Conservation (phyloP, 345 rosid genomes). For the Psidium friedrichsthalianum region DNA sequence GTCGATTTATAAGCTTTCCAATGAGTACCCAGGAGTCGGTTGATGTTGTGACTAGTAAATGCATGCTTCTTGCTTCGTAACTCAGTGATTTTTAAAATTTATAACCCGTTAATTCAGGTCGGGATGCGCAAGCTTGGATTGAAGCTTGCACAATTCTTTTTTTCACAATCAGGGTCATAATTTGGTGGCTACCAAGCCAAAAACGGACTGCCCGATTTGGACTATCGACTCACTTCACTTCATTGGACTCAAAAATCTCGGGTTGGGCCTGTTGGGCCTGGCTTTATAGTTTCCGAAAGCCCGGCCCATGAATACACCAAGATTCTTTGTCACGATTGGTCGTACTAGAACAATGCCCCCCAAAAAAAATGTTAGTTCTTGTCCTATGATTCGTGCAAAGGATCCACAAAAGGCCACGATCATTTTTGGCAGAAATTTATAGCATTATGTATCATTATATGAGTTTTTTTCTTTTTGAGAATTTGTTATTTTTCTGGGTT, state of each 20-base stretch:
- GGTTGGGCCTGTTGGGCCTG: too few species aligned
- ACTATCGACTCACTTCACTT: too few species aligned
- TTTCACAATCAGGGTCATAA: neutral
- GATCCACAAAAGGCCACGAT: neutral
- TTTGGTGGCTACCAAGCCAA: neutral
- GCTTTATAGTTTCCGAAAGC: neutral
- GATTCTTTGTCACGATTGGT: neutral
- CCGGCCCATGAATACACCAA: neutral
- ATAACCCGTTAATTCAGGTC: neutral
- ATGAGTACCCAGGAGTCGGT: neutral
- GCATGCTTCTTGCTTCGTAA: fast-evolving
- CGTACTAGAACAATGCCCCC: neutral
- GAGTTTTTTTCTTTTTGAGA: neutral
- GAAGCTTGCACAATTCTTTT: neutral
- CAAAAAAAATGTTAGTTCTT: neutral
- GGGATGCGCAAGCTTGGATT: neutral
- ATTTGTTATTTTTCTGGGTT: neutral
- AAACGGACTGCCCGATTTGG: too few species aligned
- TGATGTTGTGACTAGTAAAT: neutral
- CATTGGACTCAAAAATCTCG: too few species aligned
- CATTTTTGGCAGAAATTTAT: neutral
- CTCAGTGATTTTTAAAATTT: neutral
- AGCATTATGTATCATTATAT: neutral
- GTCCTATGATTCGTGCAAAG: neutral
- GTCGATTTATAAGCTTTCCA: neutral